Evolutionary conservation across 192 early-diverging fungal genomes (phyloP).

Genomic region (Linnemannia zychae): DNA sequence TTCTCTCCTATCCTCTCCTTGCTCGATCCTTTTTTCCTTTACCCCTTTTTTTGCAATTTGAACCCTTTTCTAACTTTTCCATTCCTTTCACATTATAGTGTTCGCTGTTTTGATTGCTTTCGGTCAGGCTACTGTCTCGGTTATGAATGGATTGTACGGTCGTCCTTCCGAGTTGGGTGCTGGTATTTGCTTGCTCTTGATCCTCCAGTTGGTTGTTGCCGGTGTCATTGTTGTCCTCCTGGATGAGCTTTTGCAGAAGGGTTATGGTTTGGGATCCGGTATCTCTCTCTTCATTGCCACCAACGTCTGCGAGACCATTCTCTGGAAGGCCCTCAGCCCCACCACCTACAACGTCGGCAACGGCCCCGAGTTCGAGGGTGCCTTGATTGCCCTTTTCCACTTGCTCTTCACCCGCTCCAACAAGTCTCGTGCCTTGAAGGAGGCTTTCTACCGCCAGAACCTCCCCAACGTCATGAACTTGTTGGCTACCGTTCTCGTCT

Average conservation of each 20-base stretch:
- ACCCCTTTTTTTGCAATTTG: not conserved
- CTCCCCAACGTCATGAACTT: constrained; percentile 94
- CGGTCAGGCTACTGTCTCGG: constrained; percentile 98
- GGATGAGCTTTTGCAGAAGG: constrained; percentile 99
- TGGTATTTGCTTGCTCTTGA: constrained; percentile 95
- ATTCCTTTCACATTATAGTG: constrained; percentile 69
- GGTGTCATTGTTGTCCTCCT: constrained; percentile 97
- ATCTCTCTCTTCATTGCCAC: constrained; percentile 99
- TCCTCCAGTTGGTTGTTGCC: constrained; percentile 97
- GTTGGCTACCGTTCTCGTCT: constrained; percentile 89
- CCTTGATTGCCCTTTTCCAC: constrained; percentile 95
- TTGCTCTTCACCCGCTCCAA: constrained; percentile 94
- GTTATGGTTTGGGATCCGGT: constrained; percentile 99
- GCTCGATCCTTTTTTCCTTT: not conserved
- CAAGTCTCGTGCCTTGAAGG: constrained; percentile 97
- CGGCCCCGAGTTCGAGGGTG: constrained; percentile 99
- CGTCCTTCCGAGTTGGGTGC: constrained; percentile 96
- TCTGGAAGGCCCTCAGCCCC: constrained; percentile 99
- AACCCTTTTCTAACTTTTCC: constrained; percentile 69
- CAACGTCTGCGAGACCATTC: constrained; percentile 99
- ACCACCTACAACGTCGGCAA: constrained; percentile 98
- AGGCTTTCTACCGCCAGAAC: constrained; percentile 94
- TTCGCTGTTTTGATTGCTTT: constrained; percentile 99
- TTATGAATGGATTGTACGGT: constrained; percentile 98
- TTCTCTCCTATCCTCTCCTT: not conserved